Conservation (phyloP, 345 rosid genomes). For the Streptanthus diversifolius region DNA sequence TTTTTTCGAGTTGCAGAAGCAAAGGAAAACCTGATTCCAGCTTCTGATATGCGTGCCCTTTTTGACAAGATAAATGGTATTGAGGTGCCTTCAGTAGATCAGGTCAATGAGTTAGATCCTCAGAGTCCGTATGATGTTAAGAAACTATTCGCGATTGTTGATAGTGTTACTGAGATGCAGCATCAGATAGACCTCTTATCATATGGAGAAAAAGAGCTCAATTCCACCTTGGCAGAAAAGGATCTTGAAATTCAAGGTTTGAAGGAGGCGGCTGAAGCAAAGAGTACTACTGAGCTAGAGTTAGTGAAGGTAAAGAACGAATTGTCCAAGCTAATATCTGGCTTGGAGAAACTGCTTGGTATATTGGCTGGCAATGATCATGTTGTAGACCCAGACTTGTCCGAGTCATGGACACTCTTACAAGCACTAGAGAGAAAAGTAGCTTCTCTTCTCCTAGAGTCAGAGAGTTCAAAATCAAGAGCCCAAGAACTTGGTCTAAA, state of each 20-base stretch:
- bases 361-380: constrained; percentile 46
- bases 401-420: constrained; percentile 41
- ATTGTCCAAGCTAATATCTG: constrained; percentile 43
- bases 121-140: constrained; percentile 42
- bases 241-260: constrained; percentile 58
- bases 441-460: constrained; percentile 46
- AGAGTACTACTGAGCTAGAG: constrained; percentile 36
- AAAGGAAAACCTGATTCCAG: constrained; percentile 48
- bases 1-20: constrained; percentile 44
- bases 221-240: constrained; percentile 46
- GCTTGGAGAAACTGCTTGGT: constrained; percentile 52
- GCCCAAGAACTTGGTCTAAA: constrained; percentile 58
- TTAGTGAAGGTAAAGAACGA: constrained; percentile 51
- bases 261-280: constrained; percentile 43
- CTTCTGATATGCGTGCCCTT: constrained; percentile 50
- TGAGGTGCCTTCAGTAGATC: constrained; percentile 43
- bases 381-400: constrained; percentile 39
- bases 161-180: constrained; percentile 48
- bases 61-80: constrained; percentile 49
- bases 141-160: constrained; percentile 56
- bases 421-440: constrained; percentile 53
- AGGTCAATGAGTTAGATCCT: constrained; percentile 37
- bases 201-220: constrained; percentile 51
- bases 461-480: constrained; percentile 55
- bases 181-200: constrained; percentile 50